phyloP scores from a whole-genome alignment of 371 early-diverging fungal species.

The Gilbertella persicaria region DNA sequence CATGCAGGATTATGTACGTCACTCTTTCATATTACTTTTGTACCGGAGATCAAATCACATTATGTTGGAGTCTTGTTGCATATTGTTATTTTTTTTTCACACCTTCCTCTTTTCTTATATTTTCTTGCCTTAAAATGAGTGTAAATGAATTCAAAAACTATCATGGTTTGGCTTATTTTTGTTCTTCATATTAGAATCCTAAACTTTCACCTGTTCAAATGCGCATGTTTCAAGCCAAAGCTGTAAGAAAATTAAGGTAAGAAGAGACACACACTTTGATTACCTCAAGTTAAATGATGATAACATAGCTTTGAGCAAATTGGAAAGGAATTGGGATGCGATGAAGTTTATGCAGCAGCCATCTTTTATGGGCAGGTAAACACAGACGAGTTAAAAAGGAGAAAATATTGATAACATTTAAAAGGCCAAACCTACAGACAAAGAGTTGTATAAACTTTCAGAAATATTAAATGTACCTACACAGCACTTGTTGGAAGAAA shows the following conservation, averaged over 20 bases:
- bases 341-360: slow-evolving; percentile 71
- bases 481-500: slow-evolving; percentile 54
- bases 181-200: slow-evolving; percentile 19
- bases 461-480: slow-evolving; percentile 56
- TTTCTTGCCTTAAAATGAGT: too few species aligned
- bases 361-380: slow-evolving; percentile 72
- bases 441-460: slow-evolving; percentile 54
- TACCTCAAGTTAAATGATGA: not conserved
- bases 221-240: slow-evolving; percentile 47
- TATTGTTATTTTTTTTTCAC: too few species aligned
- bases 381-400: not conserved
- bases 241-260: slow-evolving; percentile 38
- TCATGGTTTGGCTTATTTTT: too few species aligned
- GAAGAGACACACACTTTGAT: not conserved
- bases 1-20: too few species aligned
- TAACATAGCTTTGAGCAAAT: slow-evolving; percentile 59
- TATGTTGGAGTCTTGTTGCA: too few species aligned
- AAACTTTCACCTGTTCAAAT: slow-evolving; percentile 35
- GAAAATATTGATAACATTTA: not conserved
- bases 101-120: too few species aligned
- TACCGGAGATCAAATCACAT: too few species aligned
- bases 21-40: too few species aligned
- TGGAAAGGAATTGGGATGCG: slow-evolving; percentile 52
- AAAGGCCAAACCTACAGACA: slow-evolving; percentile 52
- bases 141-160: too few species aligned